Conservation (phyloP, 2,329 filamentous ascomycete species). For the Myotisia sp. region DNA sequence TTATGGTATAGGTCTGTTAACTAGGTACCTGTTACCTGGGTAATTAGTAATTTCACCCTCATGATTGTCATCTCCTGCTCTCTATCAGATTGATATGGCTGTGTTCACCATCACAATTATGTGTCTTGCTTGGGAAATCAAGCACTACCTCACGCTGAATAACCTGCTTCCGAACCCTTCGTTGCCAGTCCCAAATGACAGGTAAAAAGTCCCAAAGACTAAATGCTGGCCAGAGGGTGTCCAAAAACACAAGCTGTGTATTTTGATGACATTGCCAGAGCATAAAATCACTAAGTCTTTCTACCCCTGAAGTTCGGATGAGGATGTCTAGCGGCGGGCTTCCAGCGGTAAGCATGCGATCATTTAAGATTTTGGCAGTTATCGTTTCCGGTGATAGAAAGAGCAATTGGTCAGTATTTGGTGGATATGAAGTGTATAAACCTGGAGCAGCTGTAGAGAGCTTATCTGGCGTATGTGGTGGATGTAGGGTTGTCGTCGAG, state of each 20-base stretch:
- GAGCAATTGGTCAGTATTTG: conserved; percentile 18
- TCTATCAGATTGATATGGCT: too few relatives aligned
- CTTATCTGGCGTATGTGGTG: conserved; percentile 20
- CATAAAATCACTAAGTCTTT: conserved; percentile 92
- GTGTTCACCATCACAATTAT: background rate
- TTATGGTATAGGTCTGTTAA: too few relatives aligned
- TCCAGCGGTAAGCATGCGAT: conserved; percentile 75
- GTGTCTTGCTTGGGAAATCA: conserved; percentile 1
- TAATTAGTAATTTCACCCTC: too few relatives aligned
- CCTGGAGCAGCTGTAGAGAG: conserved; percentile 5
- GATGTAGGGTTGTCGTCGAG: conserved; percentile 37
- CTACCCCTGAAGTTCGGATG: conserved; percentile 82
- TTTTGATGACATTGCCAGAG: conserved; percentile 93
- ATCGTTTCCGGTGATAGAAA: conserved; percentile 76
- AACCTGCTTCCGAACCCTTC: conserved; percentile 41
- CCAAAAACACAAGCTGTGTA: conserved; percentile 81
- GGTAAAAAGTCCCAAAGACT: conserved; percentile 87
- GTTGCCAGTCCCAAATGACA: conserved; percentile 80
- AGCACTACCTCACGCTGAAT: conserved; percentile 1
- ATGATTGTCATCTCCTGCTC: too few relatives aligned
- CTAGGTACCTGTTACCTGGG: too few relatives aligned
- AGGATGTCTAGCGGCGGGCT: conserved; percentile 83
- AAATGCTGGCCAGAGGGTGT: conserved; percentile 92
- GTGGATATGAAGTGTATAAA: conserved; percentile 11
- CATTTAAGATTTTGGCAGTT: conserved; percentile 63